Percentiles rank a stretch among this genome's conserved stretches.
phyloP scores from a whole-genome alignment of 1,139 yeast species.

The Meyerozyma sp. region DNA sequence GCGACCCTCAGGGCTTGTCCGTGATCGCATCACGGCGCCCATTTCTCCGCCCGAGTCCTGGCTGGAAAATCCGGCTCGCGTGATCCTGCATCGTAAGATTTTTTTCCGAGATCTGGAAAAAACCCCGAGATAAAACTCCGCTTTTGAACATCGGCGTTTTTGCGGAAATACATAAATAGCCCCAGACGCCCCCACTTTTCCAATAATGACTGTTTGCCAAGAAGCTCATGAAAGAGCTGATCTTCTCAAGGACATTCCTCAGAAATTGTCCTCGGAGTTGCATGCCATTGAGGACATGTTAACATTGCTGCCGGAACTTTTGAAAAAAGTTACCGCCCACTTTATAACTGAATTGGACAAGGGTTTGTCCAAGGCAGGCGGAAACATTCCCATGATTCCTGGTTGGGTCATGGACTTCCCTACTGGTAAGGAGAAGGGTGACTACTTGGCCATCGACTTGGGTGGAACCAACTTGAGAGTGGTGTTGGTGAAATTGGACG shows the following conservation, averaged over 20 bases:
- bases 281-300: conserved; percentile 57
- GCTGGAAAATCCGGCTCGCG: no score
- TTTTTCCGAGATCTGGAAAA: neutral
- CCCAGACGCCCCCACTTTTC: neutral
- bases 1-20: neutral
- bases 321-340: conserved; percentile 64
- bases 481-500: conserved; percentile 75
- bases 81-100: neutral
- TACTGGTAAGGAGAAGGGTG: conserved; percentile 85
- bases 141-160: neutral
- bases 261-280: conserved; percentile 55
- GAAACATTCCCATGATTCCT: conserved; percentile 93
- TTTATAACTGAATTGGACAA: conserved; percentile 62
- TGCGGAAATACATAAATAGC: neutral
- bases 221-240: neutral
- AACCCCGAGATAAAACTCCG: neutral
- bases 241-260: conserved; percentile 50
- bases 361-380: conserved; percentile 71
- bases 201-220: neutral
- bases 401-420: conserved; percentile 96
- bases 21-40: neutral
- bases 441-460: conserved; percentile 86
- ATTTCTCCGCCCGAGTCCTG: no score
- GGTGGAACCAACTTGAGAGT: conserved; percentile 95
- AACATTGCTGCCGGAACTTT: conserved; percentile 54